These are phyloP conservation scores for Populus hybrid DNA, from an alignment of 441 rosid species.

Conservation along the genomic window DNA sequence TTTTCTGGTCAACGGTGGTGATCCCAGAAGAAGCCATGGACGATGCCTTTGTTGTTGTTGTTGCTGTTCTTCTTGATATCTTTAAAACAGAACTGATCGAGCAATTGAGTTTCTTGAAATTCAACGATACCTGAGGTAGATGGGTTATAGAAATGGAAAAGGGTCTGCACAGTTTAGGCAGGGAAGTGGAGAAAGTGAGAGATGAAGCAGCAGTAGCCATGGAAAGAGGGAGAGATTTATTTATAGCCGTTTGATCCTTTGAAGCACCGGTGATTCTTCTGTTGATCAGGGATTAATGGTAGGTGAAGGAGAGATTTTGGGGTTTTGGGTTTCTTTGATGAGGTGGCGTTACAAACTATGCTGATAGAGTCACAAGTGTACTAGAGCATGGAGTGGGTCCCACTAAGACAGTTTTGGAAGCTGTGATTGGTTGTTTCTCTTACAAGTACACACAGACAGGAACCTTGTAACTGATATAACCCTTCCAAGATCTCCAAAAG, in stretches of 20 bases:
- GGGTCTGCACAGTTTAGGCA: not conserved
- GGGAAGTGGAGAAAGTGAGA: slow-evolving; percentile 3
- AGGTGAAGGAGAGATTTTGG: not conserved
- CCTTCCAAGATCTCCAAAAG: too few species aligned
- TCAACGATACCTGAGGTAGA: not conserved
- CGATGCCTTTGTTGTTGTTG: slow-evolving; percentile 5
- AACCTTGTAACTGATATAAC: too few species aligned
- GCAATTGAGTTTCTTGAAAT: not conserved
- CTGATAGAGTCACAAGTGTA: not conserved
- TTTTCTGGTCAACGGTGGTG: not conserved
- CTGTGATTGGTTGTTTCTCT: not conserved
- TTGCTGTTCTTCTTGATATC: not conserved
- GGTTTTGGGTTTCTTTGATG: not conserved
- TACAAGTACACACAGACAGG: not conserved
- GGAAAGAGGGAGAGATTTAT: not conserved
- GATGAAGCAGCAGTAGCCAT: slow-evolving; percentile 2
- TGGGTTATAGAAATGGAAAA: not conserved
- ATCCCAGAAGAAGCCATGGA: slow-evolving; percentile 28
- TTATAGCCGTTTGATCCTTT: slow-evolving; percentile 12
- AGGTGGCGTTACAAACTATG: not conserved
- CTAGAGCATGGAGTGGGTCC: not conserved
- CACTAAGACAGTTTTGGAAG: not conserved
- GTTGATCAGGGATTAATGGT: not conserved
- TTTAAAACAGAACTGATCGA: not conserved
- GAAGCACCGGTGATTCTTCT: not conserved